Base-by-base conservation (phyloP, 148 eudicot species). In the Diospyros kaki region DNA sequence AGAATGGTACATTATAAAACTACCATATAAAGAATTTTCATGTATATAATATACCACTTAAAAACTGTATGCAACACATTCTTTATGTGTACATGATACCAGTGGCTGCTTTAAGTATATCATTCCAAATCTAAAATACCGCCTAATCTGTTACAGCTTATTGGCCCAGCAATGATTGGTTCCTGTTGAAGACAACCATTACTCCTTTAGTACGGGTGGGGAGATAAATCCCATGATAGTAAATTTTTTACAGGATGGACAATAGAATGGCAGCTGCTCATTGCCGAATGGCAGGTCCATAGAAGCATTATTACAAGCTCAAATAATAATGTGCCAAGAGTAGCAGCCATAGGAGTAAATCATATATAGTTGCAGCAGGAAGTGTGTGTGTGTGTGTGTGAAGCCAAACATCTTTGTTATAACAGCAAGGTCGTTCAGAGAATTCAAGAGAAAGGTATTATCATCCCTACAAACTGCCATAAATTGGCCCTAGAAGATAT, bases 261-360 rank as follows among this genome's bases (percentile, higher is more conserved):
- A 18, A 59, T 5, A 58, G n/a, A 72, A 43, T 56, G 15, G 73
- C 52, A 4, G 61, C n/a, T 28, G 52, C 54, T 59, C 66, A 72
- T 59, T 45, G 28, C 38, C 54, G 43, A 13, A 56, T 14, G 51
- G 51, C 51, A 58, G 28, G 14, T 41, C 41, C 40, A 6, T 12
- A 72, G 60, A 10, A 59, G 55, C 12, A 72, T 50, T 55, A 59
- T 45, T 60, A 44, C 52, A 59, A 59, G 54, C n/a, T 8, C 43
- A 72, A 46, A 14, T 9, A 58, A 13, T 46, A 50, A 5, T 28
- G 28, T 28, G 28, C 66, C 17, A 38, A 44, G 60, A 46, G 76
- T 46, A 73, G 55, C 58, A 62, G 58, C 14, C 9, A 44, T 15
- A 50, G 46, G 62, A 73, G 52, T 67, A 73, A 60, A 46, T 55